Base-by-base conservation (phyloP, 495 filamentous ascomycete genomes). In the Tuber brumale region DNA sequence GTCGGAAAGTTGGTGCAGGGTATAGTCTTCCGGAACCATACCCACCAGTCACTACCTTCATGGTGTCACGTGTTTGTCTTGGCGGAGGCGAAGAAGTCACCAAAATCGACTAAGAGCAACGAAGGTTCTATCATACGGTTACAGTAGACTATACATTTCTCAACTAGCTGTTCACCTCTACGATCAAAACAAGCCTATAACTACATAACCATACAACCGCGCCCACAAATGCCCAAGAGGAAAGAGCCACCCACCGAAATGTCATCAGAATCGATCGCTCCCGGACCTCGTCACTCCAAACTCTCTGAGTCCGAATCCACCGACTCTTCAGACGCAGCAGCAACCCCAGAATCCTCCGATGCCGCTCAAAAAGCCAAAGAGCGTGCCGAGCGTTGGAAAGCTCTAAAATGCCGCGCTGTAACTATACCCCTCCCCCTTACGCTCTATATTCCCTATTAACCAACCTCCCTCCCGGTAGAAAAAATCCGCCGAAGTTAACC, bases 381-480 rank as follows among this genome's bases (percentile, higher is more conserved):
- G 35, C 89, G 90, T 39, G 81, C 87, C 78, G 89, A 89, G 74
- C 88, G 90, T 71, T 98, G 97, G 87, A 93, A 93, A 83, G 92
- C 93, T 35, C 90, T 97, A 23, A 89, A 95, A 85, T 90, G 91
- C 70, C 91, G 94, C 79, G 92, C 93, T 66, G 88, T 89, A 84
- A 82, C 86, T 85, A 16, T 72, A 16, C 69, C 76, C 69, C 16
- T 51, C n/a, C 66, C 48, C 45, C 18, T 43, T 21, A 10, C 37
- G 27, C 42, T 72, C 61, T 18, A 6, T 42, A 74, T 41, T 43
- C 69, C 70, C 69, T 66, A 77, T 81, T 85, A 69, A 84, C 79
- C 6, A 48, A 5, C 51, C 39, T 48, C 21, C 21, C 35, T 57
- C 10, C 18, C 23, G 19, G 23, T 72, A 90, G 85, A 94, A 94